Base-by-base conservation (phyloP, 2,329 filamentous ascomycete genomes). In the Aaosphaeria arxii region DNA sequence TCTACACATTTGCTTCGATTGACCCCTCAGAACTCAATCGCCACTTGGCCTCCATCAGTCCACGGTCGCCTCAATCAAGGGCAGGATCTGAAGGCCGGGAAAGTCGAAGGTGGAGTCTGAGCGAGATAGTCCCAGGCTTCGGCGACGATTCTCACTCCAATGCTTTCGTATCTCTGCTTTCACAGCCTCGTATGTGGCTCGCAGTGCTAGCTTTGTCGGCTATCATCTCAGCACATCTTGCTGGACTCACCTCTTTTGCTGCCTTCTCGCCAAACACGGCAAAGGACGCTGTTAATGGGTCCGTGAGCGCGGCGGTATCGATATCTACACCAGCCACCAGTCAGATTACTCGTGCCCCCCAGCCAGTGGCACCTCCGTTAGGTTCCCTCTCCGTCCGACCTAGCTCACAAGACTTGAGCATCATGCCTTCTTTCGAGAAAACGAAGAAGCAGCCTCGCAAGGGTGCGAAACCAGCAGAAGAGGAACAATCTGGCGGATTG, bases 401-500 rank as follows among this genome's bases (percentile, higher is more conserved):
- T 9, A n/a, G 7, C 33, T 40, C 39, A 11, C 11, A 17, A 40
- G 39, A 40, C 39, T 9, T 40, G 11, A 40, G 7, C 24, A 40
- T 40, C 17, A n/a, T 36, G 9, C 33, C 33, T 36, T 9, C 33
- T 36, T n/a, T 9, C 7, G 33, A 36, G 33, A 36, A 9, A 36
- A 36, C 33, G 33, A 36, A 36, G n/a, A 36, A 36, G n/a, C 7
- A 36, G 33, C n/a, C 17, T 24, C 17, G 17, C 17, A 24, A 24
- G 33, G 7, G 33, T 36, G 7, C n/a, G n/a, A n/a, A n/a, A 36
- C n/a, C 24, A 32, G 29, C 13, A 11, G 29, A 28, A 32, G 5
- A 42, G 9, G 66, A 62, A 17, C 63, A 69, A 11, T 63, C 66
- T 3, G 69, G 72, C 36, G 62, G 65, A 7, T 82, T 80, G 57